phyloP scores from a whole-genome alignment of 176 grass and related monocot genomes.

The Carex myosuroides region DNA sequence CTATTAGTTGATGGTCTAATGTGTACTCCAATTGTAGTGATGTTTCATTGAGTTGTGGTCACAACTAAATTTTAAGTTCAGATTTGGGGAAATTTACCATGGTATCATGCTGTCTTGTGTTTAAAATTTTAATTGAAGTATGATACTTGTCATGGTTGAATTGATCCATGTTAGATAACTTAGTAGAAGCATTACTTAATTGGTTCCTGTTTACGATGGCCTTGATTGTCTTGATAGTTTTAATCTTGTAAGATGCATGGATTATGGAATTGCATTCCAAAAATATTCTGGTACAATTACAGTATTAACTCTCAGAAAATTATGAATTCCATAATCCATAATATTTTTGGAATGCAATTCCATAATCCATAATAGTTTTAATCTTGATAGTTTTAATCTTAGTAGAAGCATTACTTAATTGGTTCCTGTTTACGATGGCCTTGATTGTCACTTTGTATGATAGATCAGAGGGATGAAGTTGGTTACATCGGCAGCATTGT shows the following conservation, averaged over 20 bases:
- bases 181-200: background rate
- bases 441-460: background rate
- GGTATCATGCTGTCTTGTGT: background rate
- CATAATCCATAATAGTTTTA: too few relatives aligned
- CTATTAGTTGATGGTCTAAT: background rate
- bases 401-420: too few relatives aligned
- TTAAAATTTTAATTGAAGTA: background rate
- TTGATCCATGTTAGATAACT: background rate
- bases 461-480: slow-evolving; percentile 47
- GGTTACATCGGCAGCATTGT: slow-evolving; percentile 43
- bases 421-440: too few relatives aligned
- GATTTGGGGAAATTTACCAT: background rate
- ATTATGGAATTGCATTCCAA: background rate
- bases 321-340: too few relatives aligned
- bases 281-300: background rate
- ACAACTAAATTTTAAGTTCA: background rate
- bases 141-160: background rate
- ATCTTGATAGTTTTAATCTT: too few relatives aligned
- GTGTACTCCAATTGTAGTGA: background rate
- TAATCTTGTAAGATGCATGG: background rate
- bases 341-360: too few relatives aligned
- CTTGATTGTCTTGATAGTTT: background rate
- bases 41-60: background rate
- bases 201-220: background rate
- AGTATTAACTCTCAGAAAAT: too few relatives aligned